These are phyloP conservation scores for Hypoxylon rickii DNA, from an alignment of 495 filamentous ascomycete species.

Conservation along the genomic window DNA sequence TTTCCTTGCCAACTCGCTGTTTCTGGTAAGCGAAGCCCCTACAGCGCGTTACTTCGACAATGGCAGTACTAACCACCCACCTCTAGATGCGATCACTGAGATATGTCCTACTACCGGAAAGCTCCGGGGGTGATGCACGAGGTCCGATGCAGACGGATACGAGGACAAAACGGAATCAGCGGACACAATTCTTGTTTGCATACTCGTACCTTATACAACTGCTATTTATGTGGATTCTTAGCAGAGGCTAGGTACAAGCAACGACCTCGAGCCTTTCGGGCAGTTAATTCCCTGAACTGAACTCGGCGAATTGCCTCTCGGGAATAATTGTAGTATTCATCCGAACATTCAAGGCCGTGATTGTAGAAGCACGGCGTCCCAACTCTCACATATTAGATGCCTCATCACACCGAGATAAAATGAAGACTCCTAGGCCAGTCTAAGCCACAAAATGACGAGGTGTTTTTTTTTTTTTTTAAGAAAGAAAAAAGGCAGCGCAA, in stretches of 20 bases:
- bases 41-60: too few relatives aligned
- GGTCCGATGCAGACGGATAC: constrained; percentile 72
- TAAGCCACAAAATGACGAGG: too few relatives aligned
- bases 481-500: too few relatives aligned
- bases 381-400: too few relatives aligned
- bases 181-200: constrained; percentile 93
- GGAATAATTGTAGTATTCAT: too few relatives aligned
- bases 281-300: too few relatives aligned
- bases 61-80: constrained; percentile 21
- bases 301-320: too few relatives aligned
- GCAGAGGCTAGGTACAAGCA: constrained; percentile 36
- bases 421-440: too few relatives aligned
- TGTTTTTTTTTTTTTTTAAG: too few relatives aligned
- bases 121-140: constrained; percentile 61
- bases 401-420: too few relatives aligned
- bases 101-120: constrained; percentile 93
- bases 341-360: neutral
- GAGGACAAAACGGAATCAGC: constrained; percentile 80
- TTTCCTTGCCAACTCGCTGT: constrained; percentile 92
- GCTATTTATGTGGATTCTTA: constrained; percentile 93
- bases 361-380: constrained; percentile 1
- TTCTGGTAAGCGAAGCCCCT: constrained; percentile 82
- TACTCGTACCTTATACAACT: constrained; percentile 95
- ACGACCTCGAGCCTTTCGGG: neutral
- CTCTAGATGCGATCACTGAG: constrained; percentile 85